Evolutionary conservation across 2,329 filamentous ascomycete species (phyloP), one percentile per base, ranked within the genome.

Genomic region (Lachnellula subtilissima): DNA sequence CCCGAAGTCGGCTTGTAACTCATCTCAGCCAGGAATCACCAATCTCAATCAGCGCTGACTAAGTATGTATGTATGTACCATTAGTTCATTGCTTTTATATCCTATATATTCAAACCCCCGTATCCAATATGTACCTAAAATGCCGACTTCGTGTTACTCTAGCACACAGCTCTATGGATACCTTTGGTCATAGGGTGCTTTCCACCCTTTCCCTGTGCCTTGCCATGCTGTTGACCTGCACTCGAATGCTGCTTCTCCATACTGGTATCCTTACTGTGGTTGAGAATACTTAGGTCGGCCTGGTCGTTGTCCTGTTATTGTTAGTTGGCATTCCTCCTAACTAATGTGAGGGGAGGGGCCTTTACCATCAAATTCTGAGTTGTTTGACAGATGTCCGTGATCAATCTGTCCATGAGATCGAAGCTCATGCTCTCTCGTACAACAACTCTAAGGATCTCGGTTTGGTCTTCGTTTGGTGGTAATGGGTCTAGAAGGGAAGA

Each of bases 401-500:
- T 78, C 25, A 88, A 73, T 2, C 81, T 72, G 68, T 87, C 83
- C 25, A 88, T 73, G 48, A 88, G 73, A 66, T 88, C 85, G n/a
- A 87, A 71, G n/a, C 77, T 82, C 81, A 88, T 82, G 63, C 75
- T 83, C 70, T 88, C 85, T 47, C 85, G 76, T 6, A 88, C 76
- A 3, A 88, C 85, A 0, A 88, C 78, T n/a, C 86, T 75, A 52
- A 88, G 70, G 58, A 88, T 88, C 70, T 88, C 84, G 0, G 74
- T 85, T 52, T 79, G 74, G 15, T 85, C 78, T 66, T 83, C 82
- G 45, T 74, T 75, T 0, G 84, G 84, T 8, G 85, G 85, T 5
- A 88, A 74, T 1, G 83, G 79, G 67, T 47, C 45, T 47, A 4
- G 11, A 47, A 7, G 19, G 15, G 17, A 40, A 4, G 17, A 0